Conservation (phyloP, 2,329 filamentous ascomycete species). For the Chalaropsis thielavioides region DNA sequence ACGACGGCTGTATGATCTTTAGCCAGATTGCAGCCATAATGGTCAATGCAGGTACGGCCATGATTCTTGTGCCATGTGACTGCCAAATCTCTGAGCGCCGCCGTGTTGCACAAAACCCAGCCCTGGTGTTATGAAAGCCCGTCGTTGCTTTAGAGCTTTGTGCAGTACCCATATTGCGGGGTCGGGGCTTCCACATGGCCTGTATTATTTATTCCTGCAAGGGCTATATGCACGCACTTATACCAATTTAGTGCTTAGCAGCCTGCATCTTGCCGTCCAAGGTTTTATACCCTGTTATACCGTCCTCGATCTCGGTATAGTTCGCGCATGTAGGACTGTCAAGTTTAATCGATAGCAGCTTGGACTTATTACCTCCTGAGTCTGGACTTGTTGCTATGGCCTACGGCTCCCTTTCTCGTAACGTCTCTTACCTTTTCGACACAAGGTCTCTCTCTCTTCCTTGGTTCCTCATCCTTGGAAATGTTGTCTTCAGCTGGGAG, state of each 20-base stretch:
- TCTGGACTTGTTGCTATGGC: neutral
- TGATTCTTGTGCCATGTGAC: no score
- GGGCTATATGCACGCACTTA: slow-evolving; percentile 4
- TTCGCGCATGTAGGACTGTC: neutral
- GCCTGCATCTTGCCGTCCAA: neutral
- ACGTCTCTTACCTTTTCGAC: no score
- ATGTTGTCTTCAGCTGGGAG: neutral
- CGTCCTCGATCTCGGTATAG: neutral
- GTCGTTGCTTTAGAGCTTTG: slow-evolving; percentile 5
- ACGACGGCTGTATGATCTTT: no score
- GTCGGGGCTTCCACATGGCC: neutral
- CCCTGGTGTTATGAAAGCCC: neutral
- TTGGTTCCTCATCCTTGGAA: neutral
- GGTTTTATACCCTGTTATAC: slow-evolving; percentile 1
- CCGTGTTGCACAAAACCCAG: neutral
- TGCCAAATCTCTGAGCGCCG: neutral
- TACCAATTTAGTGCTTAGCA: neutral
- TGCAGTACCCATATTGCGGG: neutral
- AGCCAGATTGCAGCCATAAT: no score
- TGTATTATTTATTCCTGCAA: neutral
- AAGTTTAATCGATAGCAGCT: neutral
- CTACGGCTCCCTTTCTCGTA: neutral
- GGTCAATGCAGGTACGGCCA: no score
- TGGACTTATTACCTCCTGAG: neutral
- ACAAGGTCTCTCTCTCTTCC: neutral